These are phyloP conservation scores for Halteria grandinella DNA, from an alignment of 73 alveolate genomes.

Conservation along the genomic window DNA sequence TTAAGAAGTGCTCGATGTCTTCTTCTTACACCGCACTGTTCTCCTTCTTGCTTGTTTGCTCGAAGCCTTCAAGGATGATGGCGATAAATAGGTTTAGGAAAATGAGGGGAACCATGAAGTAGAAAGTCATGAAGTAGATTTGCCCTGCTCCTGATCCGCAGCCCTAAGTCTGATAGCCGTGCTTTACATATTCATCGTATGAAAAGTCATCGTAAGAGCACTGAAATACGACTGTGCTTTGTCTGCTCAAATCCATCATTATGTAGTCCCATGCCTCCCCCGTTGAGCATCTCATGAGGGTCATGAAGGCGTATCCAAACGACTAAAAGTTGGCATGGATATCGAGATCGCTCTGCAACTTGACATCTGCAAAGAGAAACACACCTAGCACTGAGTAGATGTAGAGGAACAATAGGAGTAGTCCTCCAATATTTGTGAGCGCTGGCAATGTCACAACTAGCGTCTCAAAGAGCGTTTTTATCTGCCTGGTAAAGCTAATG, in stretches of 20 bases:
- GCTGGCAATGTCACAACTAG: slow-evolving; percentile 69
- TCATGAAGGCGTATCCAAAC: slow-evolving; percentile 29
- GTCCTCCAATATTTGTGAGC: slow-evolving; percentile 67
- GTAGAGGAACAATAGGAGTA: slow-evolving; percentile 63
- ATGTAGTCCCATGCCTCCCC: slow-evolving; percentile 74
- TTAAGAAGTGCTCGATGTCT: not conserved
- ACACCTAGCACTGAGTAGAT: slow-evolving; percentile 70
- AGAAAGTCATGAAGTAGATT: slow-evolving; percentile 50
- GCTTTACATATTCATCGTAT: not conserved
- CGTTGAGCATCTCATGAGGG: slow-evolving; percentile 57
- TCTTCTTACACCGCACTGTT: slow-evolving; percentile 15
- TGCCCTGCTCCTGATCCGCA: slow-evolving; percentile 43
- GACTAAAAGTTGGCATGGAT: slow-evolving; percentile 35
- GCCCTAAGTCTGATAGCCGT: slow-evolving; percentile 1
- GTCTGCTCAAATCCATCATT: slow-evolving; percentile 53
- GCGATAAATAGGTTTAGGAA: slow-evolving; percentile 76
- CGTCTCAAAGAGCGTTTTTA: slow-evolving; percentile 64
- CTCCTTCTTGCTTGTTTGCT: slow-evolving; percentile 32
- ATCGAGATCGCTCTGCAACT: slow-evolving; percentile 8
- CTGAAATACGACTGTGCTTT: not conserved
- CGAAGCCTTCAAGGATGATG: slow-evolving; percentile 71
- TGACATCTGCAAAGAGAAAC: slow-evolving; percentile 61
- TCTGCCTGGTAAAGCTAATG: slow-evolving; percentile 10
- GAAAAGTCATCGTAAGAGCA: slow-evolving; percentile 12
- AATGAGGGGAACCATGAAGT: slow-evolving; percentile 61